Base-by-base conservation (phyloP, 495 filamentous ascomycete species). In the Massariosphaeria phaeospora region DNA sequence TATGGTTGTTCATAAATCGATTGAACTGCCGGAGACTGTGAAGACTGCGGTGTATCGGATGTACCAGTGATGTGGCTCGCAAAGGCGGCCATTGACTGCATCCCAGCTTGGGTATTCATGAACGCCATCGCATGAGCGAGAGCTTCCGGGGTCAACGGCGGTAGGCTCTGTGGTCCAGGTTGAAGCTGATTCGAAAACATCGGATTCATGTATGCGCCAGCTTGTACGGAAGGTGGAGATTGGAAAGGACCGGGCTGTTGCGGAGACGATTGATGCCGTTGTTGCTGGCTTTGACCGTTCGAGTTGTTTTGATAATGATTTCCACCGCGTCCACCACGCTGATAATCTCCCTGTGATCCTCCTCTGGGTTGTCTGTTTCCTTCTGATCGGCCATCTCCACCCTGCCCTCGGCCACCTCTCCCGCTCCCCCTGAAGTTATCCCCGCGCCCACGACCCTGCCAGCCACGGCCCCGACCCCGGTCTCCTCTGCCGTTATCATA, bases 391-490 rank as follows among this genome's bases (percentile, higher is more conserved):
- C 39, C 26, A 24, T 46, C 10, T 2, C 47, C 47, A 27, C 36
- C 21, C 7, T 38, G 35, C 2, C 15, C 23, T 17, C 42, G 12
- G 2, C 25, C n/a, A 26, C 42, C 23, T 6, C 25, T 13, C 3
- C 17, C 25, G 15, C 13, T 33, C 15, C 26, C 43, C 27, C 27
- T 33, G 27, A 20, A 47, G 26, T 40, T 21, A 13, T 48, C 41
- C 10, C 64, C 61, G 3, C 58, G 62, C 5, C 61, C 58, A 21
- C 66, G 34, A 48, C 62, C 53, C 17, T 26, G 30, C 20, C 24
- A 27, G 33, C 31, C 41, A 13, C 36, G 10, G 18, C 55, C 55
- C 43, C 60, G 26, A 15, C 55, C 61, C 25, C 59, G 6, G 49
- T 31, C 53, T 18, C 53, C 53, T 24, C 54, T 35, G 4, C 11